phyloP scores from a whole-genome alignment of 176 grass and related monocot genomes.

The Aegilops bicornis region DNA sequence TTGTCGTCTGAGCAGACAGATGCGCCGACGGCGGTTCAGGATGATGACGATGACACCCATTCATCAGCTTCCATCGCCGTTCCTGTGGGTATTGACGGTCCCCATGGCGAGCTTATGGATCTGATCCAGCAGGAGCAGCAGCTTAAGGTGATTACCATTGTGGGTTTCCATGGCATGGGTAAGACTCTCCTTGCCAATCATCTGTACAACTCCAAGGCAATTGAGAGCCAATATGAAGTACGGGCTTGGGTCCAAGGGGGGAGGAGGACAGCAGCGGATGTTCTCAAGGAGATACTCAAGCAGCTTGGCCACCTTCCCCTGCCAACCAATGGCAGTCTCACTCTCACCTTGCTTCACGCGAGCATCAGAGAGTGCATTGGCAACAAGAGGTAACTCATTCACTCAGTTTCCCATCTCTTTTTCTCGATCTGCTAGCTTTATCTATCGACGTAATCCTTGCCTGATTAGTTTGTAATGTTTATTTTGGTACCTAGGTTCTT shows the following conservation, averaged over 20 bases:
- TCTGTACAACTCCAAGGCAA: neutral
- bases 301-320: neutral
- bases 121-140: neutral
- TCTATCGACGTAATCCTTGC: neutral
- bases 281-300: neutral
- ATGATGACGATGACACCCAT: too few species aligned
- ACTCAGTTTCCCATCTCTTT: neutral
- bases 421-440: neutral
- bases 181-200: neutral
- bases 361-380: neutral
- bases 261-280: neutral
- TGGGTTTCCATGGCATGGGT: too few species aligned
- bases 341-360: too few species aligned
- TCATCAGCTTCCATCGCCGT: too few species aligned
- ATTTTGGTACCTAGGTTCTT: neutral
- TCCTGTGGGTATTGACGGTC: too few species aligned
- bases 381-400: neutral
- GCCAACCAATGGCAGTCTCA: neutral
- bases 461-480: too few species aligned
- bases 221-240: neutral
- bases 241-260: neutral
- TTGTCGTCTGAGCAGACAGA: too few species aligned
- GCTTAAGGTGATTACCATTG: too few species aligned
- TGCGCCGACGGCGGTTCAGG: too few species aligned
- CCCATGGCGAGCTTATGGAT: too few species aligned